Evolutionary conservation across 305 asterid genomes (phyloP), one percentile per base, ranked within the genome.

Genomic region (Fraxinus greggii): DNA sequence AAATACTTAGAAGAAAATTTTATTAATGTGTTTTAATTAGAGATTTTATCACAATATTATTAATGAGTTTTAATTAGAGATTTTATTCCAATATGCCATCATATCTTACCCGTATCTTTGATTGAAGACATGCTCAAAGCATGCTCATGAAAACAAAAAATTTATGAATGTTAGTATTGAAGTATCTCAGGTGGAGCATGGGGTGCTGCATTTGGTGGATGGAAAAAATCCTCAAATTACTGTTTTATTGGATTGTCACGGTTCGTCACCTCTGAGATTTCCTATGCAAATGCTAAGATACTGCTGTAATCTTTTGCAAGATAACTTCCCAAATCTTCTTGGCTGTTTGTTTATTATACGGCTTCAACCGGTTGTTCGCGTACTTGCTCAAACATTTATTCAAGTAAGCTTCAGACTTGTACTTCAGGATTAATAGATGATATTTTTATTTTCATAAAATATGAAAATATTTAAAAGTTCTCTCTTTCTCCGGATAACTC

Each of bases 171-270:
- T 80, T 85, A 81, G 79, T 83, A 75, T 80, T 93, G 94, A 81
- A 96, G 99, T 96, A 61, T 96, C 99, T 83, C 99, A 96, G 94
- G 95, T 96, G 83, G 98, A 96, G 87, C 86, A 93, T 7, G 98
- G 99, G 48, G 88, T 92, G 84, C 89, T 93, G 80, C 90, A 93
- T 84, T 79, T 93, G 88, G 86, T 90, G 83, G 88, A 90, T 81
- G 84, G 78, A 33, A 89, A 87, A 82, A 88, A 90, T 88, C 91
- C 90, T 83, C 95, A 89, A 86, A 90, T 96, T 81, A 91, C 97
- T 6, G 99, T 96, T 54, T 85, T 96, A 73, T 88, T 96, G 83
- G 98, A 94, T 86, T 94, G 99, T 82, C 94, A 93, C 82, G 98
- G 99, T 77, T 45, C 93, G 82, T 87, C 98, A 8, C 94, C 98